Base-by-base conservation (phyloP, 1,284 basidiomycete species). In the Microbotryum scabiosae region DNA sequence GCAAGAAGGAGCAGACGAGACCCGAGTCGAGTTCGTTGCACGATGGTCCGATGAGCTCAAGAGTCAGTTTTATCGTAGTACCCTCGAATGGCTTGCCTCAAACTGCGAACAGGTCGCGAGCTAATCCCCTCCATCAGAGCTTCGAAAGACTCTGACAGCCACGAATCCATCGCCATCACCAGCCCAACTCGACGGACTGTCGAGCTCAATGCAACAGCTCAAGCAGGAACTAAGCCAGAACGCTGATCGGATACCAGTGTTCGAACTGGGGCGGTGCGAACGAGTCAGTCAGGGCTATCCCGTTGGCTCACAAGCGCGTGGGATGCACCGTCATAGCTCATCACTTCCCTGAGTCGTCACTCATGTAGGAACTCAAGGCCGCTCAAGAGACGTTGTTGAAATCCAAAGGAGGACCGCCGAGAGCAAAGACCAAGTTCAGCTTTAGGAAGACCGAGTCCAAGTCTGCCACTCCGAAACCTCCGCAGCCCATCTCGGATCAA, bases 341-440 rank as follows among this genome's bases (percentile, higher is more conserved):
- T 45, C 16, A 28, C 12, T 26, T 47, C 6, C 6, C 12, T 8
- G 20, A 10, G 25, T 25, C 9, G 20, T 26, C 2, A 1, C 4
- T 26, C 2, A 1, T 5, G 10, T 48, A 66, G 65, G 62, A 63
- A 23, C 55, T 66, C 25, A 61, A 60, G 43, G 32, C 23, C 0
- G 23, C 52, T 4, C 50, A 50, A 14, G 55, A 55, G 3, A 4
- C 21, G 1, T 2, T 63, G 0, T 32, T 51, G 1, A 57, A 32
- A 36, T n/a, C 30, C 5, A 45, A 36, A 23, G 46, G 36, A 41
- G 36, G 5, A 41, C 1, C 16, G 0, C 16, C 54, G 1, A 51
- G 36, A 2, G 30, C 62, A n/a, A 63, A 63, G 32, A 1, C 59
- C 9, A 63, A 57, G 53, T 66, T 66, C 56, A 61, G 62, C 50